Conservation (phyloP, 1,284 basidiomycete species). For the Salmacisia buchloeana region DNA sequence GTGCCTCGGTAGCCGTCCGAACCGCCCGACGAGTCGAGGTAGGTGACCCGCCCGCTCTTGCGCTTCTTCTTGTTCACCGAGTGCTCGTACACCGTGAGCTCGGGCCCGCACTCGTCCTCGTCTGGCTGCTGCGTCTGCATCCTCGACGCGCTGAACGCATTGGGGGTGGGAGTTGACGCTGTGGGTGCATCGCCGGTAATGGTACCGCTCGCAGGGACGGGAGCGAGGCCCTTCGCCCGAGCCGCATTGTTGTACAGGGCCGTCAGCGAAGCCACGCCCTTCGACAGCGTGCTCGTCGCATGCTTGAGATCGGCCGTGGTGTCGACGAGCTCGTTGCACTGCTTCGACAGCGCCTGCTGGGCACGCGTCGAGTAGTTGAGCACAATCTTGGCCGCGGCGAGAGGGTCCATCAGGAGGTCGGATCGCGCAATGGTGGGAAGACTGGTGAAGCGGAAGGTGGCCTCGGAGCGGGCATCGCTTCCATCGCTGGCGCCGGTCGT, state of each 20-base stretch:
- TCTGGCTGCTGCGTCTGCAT: slow-evolving; percentile 7
- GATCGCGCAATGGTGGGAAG: not conserved
- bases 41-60: slow-evolving; percentile 22
- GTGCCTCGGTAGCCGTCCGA: not conserved
- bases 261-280: no score
- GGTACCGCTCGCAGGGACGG: no score
- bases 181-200: not conserved
- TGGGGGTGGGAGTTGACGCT: not conserved
- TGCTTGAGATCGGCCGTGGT: not conserved
- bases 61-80: slow-evolving; percentile 37
- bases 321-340: not conserved
- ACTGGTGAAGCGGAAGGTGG: not conserved
- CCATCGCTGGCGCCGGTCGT: no score
- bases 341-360: not conserved
- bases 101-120: not conserved
- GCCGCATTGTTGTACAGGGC: not conserved
- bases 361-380: slow-evolving; percentile 6
- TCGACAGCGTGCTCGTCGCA: not conserved
- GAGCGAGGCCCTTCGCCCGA: not conserved
- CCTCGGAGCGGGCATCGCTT: no score
- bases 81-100: slow-evolving; percentile 14
- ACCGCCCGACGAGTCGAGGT: not conserved
- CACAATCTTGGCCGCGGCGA: not conserved
- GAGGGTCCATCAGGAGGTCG: not conserved
- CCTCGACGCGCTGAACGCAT: not conserved